Evolutionary conservation across 257 asterid species (phyloP).

Genomic region (Solanum ahanhuiri): DNA sequence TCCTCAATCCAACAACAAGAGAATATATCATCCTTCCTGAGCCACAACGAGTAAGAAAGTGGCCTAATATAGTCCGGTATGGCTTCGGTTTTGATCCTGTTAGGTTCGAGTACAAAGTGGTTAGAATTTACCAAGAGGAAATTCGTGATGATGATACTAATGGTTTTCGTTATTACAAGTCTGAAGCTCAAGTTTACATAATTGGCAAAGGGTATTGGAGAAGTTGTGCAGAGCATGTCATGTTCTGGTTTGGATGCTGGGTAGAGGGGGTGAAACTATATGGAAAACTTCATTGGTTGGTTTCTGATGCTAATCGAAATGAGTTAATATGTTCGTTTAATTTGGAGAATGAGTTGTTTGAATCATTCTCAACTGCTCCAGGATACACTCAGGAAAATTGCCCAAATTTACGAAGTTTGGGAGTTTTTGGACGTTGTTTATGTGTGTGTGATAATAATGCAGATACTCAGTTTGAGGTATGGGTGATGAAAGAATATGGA

Average conservation of each 20-base stretch:
- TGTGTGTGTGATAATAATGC: constrained; percentile 30
- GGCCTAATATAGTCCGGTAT: constrained; percentile 13
- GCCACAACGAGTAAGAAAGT: constrained; percentile 1
- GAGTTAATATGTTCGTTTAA: constrained; percentile 43
- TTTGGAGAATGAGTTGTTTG: constrained; percentile 33
- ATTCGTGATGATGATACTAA: constrained; percentile 4
- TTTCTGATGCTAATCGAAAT: constrained; percentile 13
- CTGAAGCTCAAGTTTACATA: constrained; percentile 36
- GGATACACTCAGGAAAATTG: constrained; percentile 6
- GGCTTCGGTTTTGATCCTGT: constrained; percentile 24
- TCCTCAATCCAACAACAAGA: constrained; percentile 36
- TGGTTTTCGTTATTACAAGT: constrained; percentile 9
- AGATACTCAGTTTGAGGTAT: constrained; percentile 15
- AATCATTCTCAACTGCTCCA: constrained; percentile 11
- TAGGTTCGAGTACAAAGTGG: constrained; percentile 28
- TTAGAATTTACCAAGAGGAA: constrained; percentile 31
- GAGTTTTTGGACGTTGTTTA: constrained; percentile 13
- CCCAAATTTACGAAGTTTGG: constrained; percentile 21
- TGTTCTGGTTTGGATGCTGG: constrained; percentile 13
- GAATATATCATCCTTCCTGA: constrained; percentile 19
- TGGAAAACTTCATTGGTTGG: constrained; percentile 45
- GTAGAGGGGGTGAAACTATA: constrained; percentile 18
- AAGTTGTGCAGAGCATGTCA: constrained; percentile 6
- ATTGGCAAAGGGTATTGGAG: constrained; percentile 28
- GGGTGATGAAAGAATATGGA: constrained; percentile 51